phyloP scores from a whole-genome alignment of 1,284 basidiomycete genomes.

The Cryptococcus sp. region DNA sequence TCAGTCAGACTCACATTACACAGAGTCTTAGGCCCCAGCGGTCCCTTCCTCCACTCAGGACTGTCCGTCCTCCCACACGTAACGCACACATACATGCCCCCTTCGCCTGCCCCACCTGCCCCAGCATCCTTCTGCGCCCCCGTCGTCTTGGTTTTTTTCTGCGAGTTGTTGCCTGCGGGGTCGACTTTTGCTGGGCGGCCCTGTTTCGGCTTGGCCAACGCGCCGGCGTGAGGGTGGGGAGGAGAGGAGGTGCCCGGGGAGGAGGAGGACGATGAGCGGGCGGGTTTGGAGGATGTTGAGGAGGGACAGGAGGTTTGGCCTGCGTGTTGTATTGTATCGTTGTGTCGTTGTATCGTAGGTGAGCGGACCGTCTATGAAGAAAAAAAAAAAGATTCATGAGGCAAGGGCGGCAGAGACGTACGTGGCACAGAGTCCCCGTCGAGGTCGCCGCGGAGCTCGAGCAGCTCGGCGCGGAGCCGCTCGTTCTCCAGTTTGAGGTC shows the following conservation, averaged over 20 bases:
- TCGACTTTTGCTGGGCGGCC: too few species aligned
- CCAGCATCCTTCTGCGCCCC: background rate
- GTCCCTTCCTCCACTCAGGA: slow-evolving; percentile 51
- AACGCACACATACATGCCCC: slow-evolving; percentile 46
- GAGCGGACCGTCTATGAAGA: background rate
- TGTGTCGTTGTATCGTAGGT: slow-evolving; percentile 3
- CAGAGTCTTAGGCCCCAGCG: slow-evolving; percentile 48
- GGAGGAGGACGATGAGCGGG: slow-evolving; percentile 5
- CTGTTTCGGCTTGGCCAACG: slow-evolving; percentile 4
- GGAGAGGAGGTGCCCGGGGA: too few species aligned
- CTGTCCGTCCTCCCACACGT: slow-evolving; percentile 49
- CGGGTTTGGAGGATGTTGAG: slow-evolving; percentile 15
- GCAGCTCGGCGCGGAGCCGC: slow-evolving; percentile 40
- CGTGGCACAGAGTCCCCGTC: slow-evolving; percentile 19
- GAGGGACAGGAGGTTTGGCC: slow-evolving; percentile 12
- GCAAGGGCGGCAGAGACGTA: too few species aligned
- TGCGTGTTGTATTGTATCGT: slow-evolving; percentile 3
- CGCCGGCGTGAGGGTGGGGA: background rate
- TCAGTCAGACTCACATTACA: slow-evolving; percentile 43
- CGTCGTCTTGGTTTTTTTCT: slow-evolving; percentile 12
- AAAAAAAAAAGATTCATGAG: too few species aligned
- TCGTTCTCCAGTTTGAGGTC: slow-evolving; percentile 50
- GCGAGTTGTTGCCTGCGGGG: too few species aligned
- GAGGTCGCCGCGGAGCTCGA: slow-evolving; percentile 33
- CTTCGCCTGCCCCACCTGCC: slow-evolving; percentile 4